Evolutionary conservation across 1,284 basidiomycete species (phyloP).

Genomic region (Salmacisia buchloeana): DNA sequence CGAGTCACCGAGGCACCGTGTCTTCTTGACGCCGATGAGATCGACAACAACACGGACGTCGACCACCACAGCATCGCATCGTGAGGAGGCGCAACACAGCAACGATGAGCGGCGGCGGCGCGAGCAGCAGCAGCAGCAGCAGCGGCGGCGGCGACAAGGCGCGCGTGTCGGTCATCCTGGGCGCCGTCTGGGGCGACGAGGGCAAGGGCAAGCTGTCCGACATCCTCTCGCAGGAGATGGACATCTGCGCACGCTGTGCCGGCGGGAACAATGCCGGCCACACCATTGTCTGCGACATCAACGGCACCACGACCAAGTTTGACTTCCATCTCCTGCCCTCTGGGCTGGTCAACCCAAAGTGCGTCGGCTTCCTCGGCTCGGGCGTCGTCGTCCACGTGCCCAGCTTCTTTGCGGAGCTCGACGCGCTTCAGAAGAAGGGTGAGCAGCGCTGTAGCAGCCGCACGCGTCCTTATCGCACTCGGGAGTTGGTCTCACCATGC

Average conservation of each 20-base stretch:
- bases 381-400: conserved; percentile 94
- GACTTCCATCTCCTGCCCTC: conserved; percentile 94
- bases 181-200: conserved; percentile 49
- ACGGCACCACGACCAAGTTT: conserved; percentile 73
- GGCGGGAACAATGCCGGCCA: conserved; percentile 99
- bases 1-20: too few relatives aligned
- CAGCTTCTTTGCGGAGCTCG: conserved; percentile 89
- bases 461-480: not conserved
- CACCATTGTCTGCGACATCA: conserved; percentile 81
- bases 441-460: not conserved
- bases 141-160: conserved; percentile 11
- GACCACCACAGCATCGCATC: too few relatives aligned
- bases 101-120: too few relatives aligned
- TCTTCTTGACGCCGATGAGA: too few relatives aligned
- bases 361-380: conserved; percentile 80
- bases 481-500: not conserved
- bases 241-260: conserved; percentile 91
- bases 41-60: too few relatives aligned
- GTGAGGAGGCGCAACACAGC: too few relatives aligned
- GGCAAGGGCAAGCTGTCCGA: conserved; percentile 50
- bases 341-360: conserved; percentile 82
- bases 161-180: conserved; percentile 47
- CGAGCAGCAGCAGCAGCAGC: not conserved
- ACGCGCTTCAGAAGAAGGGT: conserved; percentile 81
- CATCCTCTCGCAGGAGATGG: conserved; percentile 62